Evolutionary conservation across 768 basidiomycete genomes (phyloP).

Genomic region (Termitomyces sp.): DNA sequence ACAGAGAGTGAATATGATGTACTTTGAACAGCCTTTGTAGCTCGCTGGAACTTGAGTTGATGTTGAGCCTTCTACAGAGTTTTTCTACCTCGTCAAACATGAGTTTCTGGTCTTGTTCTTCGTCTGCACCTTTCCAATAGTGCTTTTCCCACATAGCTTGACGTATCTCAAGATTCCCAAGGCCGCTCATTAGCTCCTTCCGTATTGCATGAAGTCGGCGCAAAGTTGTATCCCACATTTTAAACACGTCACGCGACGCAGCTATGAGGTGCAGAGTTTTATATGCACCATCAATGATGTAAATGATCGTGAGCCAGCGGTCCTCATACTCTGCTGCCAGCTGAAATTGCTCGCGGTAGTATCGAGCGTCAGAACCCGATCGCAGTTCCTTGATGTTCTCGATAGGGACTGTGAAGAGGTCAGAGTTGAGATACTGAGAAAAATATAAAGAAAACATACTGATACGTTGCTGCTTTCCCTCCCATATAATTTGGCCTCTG

Average conservation of each 20-base stretch:
- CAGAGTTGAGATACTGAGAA: slow-evolving; percentile 12
- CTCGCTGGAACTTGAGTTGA: slow-evolving; percentile 56
- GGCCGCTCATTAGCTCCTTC: slow-evolving; percentile 68
- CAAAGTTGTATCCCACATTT: slow-evolving; percentile 61
- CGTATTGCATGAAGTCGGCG: slow-evolving; percentile 63
- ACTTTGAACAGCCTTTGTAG: slow-evolving; percentile 58
- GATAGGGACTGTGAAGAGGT: slow-evolving; percentile 57
- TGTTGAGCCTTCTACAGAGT: slow-evolving; percentile 66
- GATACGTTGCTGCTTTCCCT: slow-evolving; percentile 63
- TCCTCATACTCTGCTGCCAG: slow-evolving; percentile 61
- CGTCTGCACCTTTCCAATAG: slow-evolving; percentile 75
- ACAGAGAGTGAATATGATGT: not conserved
- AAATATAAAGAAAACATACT: slow-evolving; percentile 49
- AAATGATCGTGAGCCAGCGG: slow-evolving; percentile 86
- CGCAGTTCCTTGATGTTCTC: slow-evolving; percentile 90
- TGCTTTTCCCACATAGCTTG: slow-evolving; percentile 79
- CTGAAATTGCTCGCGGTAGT: slow-evolving; percentile 72
- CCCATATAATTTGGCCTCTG: slow-evolving; percentile 75
- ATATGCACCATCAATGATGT: slow-evolving; percentile 70
- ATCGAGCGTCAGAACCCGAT: slow-evolving; percentile 64
- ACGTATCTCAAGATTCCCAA: slow-evolving; percentile 62
- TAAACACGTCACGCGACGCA: slow-evolving; percentile 42
- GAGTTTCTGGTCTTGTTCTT: slow-evolving; percentile 52
- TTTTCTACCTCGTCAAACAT: slow-evolving; percentile 72
- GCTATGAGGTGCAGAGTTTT: slow-evolving; percentile 86